Percentiles rank a stretch among this genome's conserved stretches.
phyloP scores from a whole-genome alignment of 345 rosid genomes.

The Eucalyptus cladocalyx region DNA sequence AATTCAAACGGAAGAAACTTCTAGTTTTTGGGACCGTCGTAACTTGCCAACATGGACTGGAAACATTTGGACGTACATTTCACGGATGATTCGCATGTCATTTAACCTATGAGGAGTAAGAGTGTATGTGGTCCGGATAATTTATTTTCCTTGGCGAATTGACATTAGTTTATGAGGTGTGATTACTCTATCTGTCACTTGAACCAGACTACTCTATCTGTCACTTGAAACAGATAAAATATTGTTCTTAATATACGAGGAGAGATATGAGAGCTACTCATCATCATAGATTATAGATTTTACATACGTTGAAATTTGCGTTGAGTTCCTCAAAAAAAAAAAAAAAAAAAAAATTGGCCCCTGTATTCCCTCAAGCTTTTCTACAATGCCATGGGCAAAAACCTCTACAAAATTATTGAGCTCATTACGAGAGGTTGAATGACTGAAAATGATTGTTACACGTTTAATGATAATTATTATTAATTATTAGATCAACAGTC shows the following conservation, averaged over 20 bases:
- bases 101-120: not conserved
- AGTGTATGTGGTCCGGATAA: not conserved
- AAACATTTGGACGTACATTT: not conserved
- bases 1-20: not conserved
- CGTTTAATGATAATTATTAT: not conserved
- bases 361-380: not conserved
- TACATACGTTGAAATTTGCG: too few relatives aligned
- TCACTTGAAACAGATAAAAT: too few relatives aligned
- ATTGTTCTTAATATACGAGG: too few relatives aligned
- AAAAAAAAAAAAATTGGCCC: not conserved
- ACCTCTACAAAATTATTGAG: not conserved
- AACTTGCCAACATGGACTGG: not conserved
- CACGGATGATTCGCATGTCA: not conserved
- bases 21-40: rapidly evolving
- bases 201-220: too few relatives aligned
- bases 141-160: not conserved
- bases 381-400: not conserved
- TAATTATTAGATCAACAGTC: not conserved
- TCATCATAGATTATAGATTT: too few relatives aligned
- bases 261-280: too few relatives aligned
- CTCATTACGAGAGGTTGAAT: not conserved
- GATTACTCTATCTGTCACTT: too few relatives aligned
- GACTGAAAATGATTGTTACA: not conserved
- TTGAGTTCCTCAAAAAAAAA: not conserved
- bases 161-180: not conserved